These are phyloP conservation scores for Pouteria glomerata DNA, from an alignment of 148 eudicot species.

Conservation along the genomic window DNA sequence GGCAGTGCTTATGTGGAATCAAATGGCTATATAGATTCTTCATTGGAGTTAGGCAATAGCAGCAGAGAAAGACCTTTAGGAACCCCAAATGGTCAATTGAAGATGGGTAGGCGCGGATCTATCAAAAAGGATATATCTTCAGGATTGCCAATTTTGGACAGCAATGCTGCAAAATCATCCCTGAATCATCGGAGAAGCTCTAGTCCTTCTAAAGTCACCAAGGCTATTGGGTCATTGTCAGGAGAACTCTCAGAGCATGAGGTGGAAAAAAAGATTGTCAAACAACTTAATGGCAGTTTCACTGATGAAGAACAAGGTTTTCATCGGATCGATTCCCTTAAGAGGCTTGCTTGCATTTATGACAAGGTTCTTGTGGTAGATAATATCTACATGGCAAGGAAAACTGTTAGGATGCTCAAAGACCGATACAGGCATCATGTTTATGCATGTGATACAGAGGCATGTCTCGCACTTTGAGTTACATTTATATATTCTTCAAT, in stretches of 20 bases:
- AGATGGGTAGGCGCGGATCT: background rate
- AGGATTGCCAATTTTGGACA: background rate
- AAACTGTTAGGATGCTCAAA: slow-evolving; percentile 64
- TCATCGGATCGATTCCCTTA: slow-evolving; percentile 29
- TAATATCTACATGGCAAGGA: slow-evolving; percentile 47
- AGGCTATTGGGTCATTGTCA: slow-evolving; percentile 7
- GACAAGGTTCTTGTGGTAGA: slow-evolving; percentile 82
- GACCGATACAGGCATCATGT: slow-evolving; percentile 55
- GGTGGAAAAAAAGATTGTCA: background rate
- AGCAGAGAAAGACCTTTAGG: background rate
- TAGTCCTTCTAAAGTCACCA: too few relatives aligned
- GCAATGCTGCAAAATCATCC: slow-evolving; percentile 14
- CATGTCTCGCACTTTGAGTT: slow-evolving; percentile 16
- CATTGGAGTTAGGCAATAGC: background rate
- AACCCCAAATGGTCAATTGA: background rate
- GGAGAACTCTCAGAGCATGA: slow-evolving; percentile 9
- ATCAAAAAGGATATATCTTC: too few relatives aligned
- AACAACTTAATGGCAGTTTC: background rate
- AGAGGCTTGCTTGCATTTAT: slow-evolving; percentile 54
- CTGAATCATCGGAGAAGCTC: too few relatives aligned
- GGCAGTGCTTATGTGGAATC: background rate
- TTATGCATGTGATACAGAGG: slow-evolving; percentile 99
- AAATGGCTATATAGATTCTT: background rate
- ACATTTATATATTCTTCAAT: slow-evolving; percentile 2
- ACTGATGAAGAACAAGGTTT: background rate